Conservation (phyloP, 169 alveolate genomes). For the Theileria equi region DNA sequence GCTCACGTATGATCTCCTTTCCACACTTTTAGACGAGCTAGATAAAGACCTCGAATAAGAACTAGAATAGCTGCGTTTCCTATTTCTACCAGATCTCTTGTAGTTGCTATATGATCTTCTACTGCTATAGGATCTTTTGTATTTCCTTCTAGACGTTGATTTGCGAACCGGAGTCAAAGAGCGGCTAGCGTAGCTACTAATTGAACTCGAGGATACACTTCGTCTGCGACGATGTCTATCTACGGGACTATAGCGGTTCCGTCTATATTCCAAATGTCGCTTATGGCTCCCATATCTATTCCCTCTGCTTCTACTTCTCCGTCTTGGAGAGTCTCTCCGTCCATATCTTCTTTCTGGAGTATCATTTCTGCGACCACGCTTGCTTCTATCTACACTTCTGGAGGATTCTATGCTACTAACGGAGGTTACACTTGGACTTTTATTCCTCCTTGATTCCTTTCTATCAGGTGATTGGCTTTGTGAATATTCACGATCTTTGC, state of each 20-base stretch:
- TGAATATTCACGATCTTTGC: background rate
- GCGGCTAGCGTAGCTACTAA: background rate
- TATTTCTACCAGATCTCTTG: too few species aligned
- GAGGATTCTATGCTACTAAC: background rate
- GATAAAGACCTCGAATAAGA: too few species aligned
- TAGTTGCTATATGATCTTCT: constrained; percentile 1
- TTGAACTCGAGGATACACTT: background rate
- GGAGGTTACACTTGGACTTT: too few species aligned
- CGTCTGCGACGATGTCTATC: background rate
- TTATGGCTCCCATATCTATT: background rate
- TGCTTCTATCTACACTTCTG: background rate
- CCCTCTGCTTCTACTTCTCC: constrained; percentile 7
- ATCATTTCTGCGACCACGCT: background rate
- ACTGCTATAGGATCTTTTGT: background rate
- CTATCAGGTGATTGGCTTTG: background rate
- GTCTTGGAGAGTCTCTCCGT: constrained; percentile 10
- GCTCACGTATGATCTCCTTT: too few species aligned
- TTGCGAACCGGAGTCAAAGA: background rate
- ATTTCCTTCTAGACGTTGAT: background rate
- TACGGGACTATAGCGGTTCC: background rate
- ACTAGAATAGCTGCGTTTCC: too few species aligned
- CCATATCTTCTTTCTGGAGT: constrained; percentile 3
- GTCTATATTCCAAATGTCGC: background rate
- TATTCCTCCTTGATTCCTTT: background rate
- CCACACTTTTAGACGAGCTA: too few species aligned